phyloP scores from a whole-genome alignment of 768 basidiomycete species.

The Phanerochaete sordida region DNA sequence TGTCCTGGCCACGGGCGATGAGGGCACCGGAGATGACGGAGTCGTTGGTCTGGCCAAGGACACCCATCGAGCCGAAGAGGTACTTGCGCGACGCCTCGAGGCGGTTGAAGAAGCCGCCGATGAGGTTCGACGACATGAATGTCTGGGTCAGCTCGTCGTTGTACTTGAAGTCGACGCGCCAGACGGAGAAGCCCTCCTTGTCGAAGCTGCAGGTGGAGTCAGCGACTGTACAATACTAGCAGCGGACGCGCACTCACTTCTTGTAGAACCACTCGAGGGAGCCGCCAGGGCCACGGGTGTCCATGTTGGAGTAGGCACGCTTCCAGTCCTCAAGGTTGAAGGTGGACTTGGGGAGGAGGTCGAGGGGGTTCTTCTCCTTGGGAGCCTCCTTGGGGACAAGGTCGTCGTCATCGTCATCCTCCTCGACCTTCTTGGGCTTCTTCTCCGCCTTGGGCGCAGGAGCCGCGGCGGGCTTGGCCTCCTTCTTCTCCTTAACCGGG shows the following conservation, averaged over 20 bases:
- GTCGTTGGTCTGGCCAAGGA: conserved; percentile 77
- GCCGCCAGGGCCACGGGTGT: conserved; percentile 82
- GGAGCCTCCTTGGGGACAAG: conserved; percentile 70
- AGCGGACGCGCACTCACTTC: conserved; percentile 52
- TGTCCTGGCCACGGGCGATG: conserved; percentile 79
- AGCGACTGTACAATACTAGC: background rate
- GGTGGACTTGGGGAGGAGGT: conserved; percentile 81
- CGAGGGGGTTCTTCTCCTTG: conserved; percentile 93
- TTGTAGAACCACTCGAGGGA: conserved; percentile 96
- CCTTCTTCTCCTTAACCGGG: conserved; percentile 73
- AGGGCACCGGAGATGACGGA: conserved; percentile 79
- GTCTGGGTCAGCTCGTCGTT: conserved; percentile 86
- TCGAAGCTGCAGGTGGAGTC: conserved; percentile 59
- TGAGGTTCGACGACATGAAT: conserved; percentile 95
- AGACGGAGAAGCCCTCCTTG: conserved; percentile 83
- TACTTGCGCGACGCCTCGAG: conserved; percentile 97
- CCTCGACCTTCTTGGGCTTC: conserved; percentile 53
- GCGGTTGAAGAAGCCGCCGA: conserved; percentile 96
- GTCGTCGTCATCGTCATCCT: conserved; percentile 66
- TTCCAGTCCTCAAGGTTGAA: conserved; percentile 98
- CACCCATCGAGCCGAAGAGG: conserved; percentile 90
- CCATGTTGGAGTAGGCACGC: conserved; percentile 95
- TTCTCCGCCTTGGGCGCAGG: conserved; percentile 41
- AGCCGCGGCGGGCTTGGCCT: conserved; percentile 29
- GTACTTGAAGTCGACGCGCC: conserved; percentile 97